These are phyloP conservation scores for Saxophila tyrrhenica DNA, from an alignment of 495 filamentous ascomycete species.

Conservation along the genomic window DNA sequence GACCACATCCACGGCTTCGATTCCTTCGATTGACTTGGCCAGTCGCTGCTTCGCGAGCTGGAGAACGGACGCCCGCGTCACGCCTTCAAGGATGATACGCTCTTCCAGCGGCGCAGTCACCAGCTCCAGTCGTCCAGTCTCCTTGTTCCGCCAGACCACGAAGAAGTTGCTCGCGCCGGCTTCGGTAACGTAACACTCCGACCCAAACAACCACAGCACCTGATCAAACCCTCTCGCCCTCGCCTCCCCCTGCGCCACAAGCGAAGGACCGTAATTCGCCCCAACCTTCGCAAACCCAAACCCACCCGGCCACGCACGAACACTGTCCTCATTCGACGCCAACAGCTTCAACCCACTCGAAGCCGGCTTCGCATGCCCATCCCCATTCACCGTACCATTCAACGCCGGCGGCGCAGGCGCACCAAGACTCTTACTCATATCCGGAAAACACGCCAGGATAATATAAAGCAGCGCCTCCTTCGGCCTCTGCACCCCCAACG, in stretches of 20 bases:
- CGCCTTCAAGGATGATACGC: slow-evolving; percentile 72
- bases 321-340: slow-evolving; percentile 61
- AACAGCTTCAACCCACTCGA: slow-evolving; percentile 50
- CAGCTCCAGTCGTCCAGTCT: slow-evolving; percentile 55
- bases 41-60: slow-evolving; percentile 59
- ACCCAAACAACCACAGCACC: slow-evolving; percentile 83
- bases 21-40: slow-evolving; percentile 13
- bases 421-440: slow-evolving; percentile 39
- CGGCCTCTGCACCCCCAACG: slow-evolving; percentile 72
- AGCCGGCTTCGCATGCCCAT: background rate
- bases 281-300: slow-evolving; percentile 86
- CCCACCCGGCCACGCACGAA: slow-evolving; percentile 86
- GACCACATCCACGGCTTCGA: slow-evolving; percentile 55
- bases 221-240: slow-evolving; percentile 63
- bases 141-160: slow-evolving; percentile 61
- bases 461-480: slow-evolving; percentile 77
- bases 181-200: slow-evolving; percentile 67
- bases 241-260: slow-evolving; percentile 66
- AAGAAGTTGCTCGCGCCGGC: slow-evolving; percentile 93
- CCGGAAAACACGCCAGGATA: slow-evolving; percentile 63
- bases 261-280: slow-evolving; percentile 78
- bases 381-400: slow-evolving; percentile 4
- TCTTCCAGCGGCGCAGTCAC: slow-evolving; percentile 73
- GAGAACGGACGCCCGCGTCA: slow-evolving; percentile 67
- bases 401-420: slow-evolving; percentile 20